phyloP scores from a whole-genome alignment of 2,329 filamentous ascomycete genomes.

The Fusarium buharicum region DNA sequence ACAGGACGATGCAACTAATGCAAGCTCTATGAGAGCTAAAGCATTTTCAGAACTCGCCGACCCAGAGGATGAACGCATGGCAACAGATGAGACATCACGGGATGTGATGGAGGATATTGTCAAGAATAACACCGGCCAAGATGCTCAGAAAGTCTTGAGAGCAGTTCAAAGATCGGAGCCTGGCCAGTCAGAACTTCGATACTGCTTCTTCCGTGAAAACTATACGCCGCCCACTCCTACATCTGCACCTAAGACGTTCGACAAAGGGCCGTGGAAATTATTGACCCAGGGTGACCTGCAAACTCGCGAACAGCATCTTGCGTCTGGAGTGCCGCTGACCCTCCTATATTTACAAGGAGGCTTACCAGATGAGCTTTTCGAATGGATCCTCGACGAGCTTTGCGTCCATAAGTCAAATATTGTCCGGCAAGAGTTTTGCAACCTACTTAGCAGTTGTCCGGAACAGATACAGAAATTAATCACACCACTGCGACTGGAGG shows the following conservation, averaged over 20 bases:
- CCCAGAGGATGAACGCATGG: conserved; percentile 11
- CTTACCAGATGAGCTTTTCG: conserved; percentile 71
- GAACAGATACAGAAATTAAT: conserved; percentile 59
- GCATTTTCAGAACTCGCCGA: conserved; percentile 44
- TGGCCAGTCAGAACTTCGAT: conserved; percentile 51
- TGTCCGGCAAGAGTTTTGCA: conserved; percentile 69
- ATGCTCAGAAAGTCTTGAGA: conserved; percentile 57
- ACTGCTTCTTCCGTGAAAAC: conserved; percentile 62
- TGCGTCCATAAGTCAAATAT: conserved; percentile 65
- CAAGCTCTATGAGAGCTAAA: conserved; percentile 60
- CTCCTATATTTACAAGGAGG: conserved; percentile 50
- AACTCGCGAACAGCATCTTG: conserved; percentile 67
- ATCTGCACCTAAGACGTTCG: conserved; percentile 47
- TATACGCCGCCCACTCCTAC: conserved; percentile 43
- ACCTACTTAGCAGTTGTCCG: conserved; percentile 59
- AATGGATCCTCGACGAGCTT: conserved; percentile 73
- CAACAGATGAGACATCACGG: conserved; percentile 35
- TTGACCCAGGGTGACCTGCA: conserved; percentile 56
- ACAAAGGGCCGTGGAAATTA: conserved; percentile 58
- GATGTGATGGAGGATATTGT: conserved; percentile 47
- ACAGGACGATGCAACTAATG: conserved; percentile 68
- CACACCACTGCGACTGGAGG: conserved; percentile 57
- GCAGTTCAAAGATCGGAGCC: conserved; percentile 63
- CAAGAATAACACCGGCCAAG: conserved; percentile 54
- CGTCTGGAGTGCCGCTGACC: conserved; percentile 70